Percentiles rank a stretch among this genome's conserved stretches.
These are phyloP conservation scores for Ganoderma multipileum DNA, from an alignment of 1,284 basidiomycete genomes.

Conservation along the genomic window DNA sequence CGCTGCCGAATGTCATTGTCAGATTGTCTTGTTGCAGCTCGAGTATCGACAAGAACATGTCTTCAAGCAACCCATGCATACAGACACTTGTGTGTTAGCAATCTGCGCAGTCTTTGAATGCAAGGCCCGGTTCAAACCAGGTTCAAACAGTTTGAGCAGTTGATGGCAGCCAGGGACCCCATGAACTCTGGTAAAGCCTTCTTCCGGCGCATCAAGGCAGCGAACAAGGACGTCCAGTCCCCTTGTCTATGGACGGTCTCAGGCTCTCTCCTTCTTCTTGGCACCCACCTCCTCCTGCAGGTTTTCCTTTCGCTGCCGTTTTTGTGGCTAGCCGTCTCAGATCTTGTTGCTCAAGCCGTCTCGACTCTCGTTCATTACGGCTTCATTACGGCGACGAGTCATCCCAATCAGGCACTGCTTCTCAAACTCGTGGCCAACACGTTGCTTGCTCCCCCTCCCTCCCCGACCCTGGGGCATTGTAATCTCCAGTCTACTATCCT, in stretches of 20 bases:
- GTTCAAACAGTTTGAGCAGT: not conserved
- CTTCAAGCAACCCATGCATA: not conserved
- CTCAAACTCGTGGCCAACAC: slow-evolving; percentile 74
- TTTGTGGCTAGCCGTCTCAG: too few relatives aligned
- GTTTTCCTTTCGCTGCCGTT: not conserved
- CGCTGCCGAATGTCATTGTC: not conserved
- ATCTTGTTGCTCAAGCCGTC: not conserved
- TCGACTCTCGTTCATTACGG: slow-evolving; percentile 18
- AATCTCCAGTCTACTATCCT: slow-evolving; percentile 15
- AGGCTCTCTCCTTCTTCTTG: not conserved
- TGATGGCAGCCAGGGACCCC: not conserved
- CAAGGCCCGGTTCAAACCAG: too few relatives aligned
- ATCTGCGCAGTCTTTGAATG: too few relatives aligned
- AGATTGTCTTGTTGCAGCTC: not conserved
- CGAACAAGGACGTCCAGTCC: not conserved
- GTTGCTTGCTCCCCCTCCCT: slow-evolving; percentile 60
- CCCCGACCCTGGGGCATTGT: slow-evolving; percentile 30
- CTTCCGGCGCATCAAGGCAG: not conserved
- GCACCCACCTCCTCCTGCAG: not conserved
- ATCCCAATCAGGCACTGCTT: slow-evolving; percentile 25
- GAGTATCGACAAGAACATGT: not conserved
- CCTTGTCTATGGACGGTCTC: too few relatives aligned
- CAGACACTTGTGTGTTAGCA: too few relatives aligned
- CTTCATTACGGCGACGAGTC: slow-evolving; percentile 25
- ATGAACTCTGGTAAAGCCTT: not conserved